Base-by-base conservation (phyloP, 345 rosid genomes). In the Citrus mangshanensis region DNA sequence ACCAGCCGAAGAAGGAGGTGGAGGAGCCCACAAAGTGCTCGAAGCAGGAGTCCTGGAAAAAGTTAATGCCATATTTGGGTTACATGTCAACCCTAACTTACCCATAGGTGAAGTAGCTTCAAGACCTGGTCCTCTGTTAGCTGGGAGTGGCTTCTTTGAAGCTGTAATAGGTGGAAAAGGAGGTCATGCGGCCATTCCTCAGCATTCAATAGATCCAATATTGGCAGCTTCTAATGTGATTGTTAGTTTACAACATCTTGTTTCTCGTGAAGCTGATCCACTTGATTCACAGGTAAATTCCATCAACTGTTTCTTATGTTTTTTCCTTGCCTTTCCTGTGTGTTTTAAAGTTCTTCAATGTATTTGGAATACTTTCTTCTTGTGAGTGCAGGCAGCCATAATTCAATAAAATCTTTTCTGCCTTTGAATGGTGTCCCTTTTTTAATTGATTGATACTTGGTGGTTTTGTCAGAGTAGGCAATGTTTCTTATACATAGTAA, bases 1-100 rank as follows among this genome's bases (percentile, higher is more conserved):
- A 86, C 99, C 98, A 35, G 98, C 93, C 30, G 98, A 96, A 84
- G 99, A 96, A 91, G 95, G 97, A 70, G 91, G 91, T 38, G 97
- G 91, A 27, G 99, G 99, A 42, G 99, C 98, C 7, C 86, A 87
- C 80, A 82, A 75, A 73, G 87, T 96, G 76, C 70, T 91, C 14
- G 91, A 89, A 40, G 86, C 87, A 2, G 97, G 98, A 65, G 91
- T 82, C 18, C 74, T 96, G 32, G 87, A 92, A 54, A 86, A 89
- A 71, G 90, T 96, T 32, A 76, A 85, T 32, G 97, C 92, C 64
- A 93, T 93, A 72, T 96, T 93, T 63, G 98, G 94, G 10, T 73
- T 92, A 16, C 97, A 93, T 72, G 89, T 95, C 35, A 38, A 83
- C 10, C 60, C 73, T 61, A 62, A 25, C 6, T 25, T 51, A 70